These are phyloP conservation scores for Vitis amurensis DNA, from an alignment of 164 flowering plant genomes.

Conservation along the genomic window DNA sequence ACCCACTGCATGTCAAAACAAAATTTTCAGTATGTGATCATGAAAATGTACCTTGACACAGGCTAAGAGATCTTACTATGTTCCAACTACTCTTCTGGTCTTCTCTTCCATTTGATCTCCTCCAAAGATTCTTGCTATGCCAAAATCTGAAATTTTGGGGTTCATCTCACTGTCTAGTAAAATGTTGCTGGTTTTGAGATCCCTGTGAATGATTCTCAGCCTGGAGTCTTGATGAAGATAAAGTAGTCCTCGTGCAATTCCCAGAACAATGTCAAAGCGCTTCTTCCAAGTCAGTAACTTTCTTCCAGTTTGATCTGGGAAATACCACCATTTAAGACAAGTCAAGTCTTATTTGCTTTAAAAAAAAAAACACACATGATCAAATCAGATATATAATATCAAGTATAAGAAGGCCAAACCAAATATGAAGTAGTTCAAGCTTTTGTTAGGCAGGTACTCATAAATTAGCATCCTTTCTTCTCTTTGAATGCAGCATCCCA, in stretches of 20 bases:
- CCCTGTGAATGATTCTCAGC: slow-evolving; percentile 26
- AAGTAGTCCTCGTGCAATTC: slow-evolving; percentile 31
- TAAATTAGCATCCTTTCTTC: slow-evolving; percentile 48
- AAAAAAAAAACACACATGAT: not conserved
- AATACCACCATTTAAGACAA: not conserved
- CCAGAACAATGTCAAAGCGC: slow-evolving; percentile 22
- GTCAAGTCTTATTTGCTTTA: too few species aligned
- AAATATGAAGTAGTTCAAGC: slow-evolving; percentile 33
- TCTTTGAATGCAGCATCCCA: slow-evolving; percentile 42
- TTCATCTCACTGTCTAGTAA: slow-evolving; percentile 18
- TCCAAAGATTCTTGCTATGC: slow-evolving; percentile 23
- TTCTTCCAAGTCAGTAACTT: slow-evolving; percentile 7
- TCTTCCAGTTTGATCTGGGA: slow-evolving; percentile 1
- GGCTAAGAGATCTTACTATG: slow-evolving; percentile 18
- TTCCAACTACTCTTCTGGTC: slow-evolving; percentile 22
- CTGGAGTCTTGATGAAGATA: slow-evolving; percentile 36
- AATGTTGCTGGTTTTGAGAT: slow-evolving; percentile 27
- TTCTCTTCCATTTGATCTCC: slow-evolving; percentile 13
- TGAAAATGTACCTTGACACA: not conserved
- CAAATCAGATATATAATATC: too few species aligned
- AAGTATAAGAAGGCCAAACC: too few species aligned
- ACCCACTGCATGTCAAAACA: not conserved
- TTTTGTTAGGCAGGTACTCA: slow-evolving; percentile 45
- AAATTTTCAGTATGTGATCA: too few species aligned
- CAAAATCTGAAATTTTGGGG: slow-evolving; percentile 5